A percentile compares a stretch with the other conserved stretches of the same genome.
phyloP scores from a whole-genome alignment of 2,329 filamentous ascomycete genomes.

The Tolypocladium tropicale region DNA sequence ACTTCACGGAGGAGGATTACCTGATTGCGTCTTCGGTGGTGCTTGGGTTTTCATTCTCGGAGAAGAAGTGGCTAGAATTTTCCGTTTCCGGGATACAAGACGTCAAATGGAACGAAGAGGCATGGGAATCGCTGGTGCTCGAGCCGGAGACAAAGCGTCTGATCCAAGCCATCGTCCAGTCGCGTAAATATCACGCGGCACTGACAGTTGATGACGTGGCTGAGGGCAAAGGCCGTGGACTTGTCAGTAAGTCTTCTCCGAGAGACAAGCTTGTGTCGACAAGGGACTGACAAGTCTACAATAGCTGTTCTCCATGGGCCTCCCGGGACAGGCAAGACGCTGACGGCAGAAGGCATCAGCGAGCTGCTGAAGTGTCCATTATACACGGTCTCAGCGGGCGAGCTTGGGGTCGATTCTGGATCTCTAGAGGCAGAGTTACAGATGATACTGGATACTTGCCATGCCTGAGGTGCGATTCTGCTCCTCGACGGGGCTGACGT shows the following conservation, averaged over 20 bases:
- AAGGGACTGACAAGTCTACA: background rate
- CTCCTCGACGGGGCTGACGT: constrained; percentile 80
- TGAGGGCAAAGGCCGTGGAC: constrained; percentile 75
- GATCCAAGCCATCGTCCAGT: constrained; percentile 68
- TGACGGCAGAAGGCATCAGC: constrained; percentile 79
- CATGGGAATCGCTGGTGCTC: constrained; percentile 74
- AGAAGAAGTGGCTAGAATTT: constrained; percentile 88
- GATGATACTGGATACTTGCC: constrained; percentile 76
- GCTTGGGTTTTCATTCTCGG: constrained; percentile 75
- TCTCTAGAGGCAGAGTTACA: constrained; percentile 68
- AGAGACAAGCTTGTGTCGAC: background rate
- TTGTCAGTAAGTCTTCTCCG: constrained; percentile 44
- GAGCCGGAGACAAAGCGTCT: constrained; percentile 50
- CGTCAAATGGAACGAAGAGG: constrained; percentile 74
- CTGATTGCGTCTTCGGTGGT: constrained; percentile 77
- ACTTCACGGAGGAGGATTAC: constrained; percentile 57
- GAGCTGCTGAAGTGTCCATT: constrained; percentile 73
- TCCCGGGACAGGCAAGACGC: constrained; percentile 79
- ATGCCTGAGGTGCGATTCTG: constrained; percentile 76
- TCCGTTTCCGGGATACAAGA: constrained; percentile 68
- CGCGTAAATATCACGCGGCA: constrained; percentile 71
- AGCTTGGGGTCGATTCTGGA: constrained; percentile 68
- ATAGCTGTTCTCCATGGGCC: constrained; percentile 67
- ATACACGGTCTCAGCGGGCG: constrained; percentile 74
- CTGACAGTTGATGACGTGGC: constrained; percentile 77